Evolutionary conservation across 2,329 filamentous ascomycete species (phyloP).

Genomic region (Orbilia javanica): DNA sequence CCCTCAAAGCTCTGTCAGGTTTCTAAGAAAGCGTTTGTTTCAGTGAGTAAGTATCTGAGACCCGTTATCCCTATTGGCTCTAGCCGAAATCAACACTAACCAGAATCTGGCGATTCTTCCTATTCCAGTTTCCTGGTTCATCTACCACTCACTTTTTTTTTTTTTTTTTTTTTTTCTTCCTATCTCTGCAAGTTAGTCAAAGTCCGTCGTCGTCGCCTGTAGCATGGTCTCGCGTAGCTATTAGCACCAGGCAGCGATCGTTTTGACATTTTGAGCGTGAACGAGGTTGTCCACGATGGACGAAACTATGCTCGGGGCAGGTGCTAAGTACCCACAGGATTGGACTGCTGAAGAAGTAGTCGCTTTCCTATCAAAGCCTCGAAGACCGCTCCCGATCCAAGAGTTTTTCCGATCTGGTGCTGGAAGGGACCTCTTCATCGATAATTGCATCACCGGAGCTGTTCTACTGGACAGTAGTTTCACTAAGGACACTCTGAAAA

Average conservation of each 20-base stretch:
- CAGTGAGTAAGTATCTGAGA: slow-evolving; percentile 6
- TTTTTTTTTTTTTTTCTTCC: background rate
- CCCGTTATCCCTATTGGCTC: slow-evolving; percentile 9
- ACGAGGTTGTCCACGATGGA: background rate
- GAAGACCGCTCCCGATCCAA: background rate
- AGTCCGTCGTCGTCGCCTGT: background rate
- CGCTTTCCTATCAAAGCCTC: slow-evolving; percentile 1
- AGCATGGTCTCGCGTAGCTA: background rate
- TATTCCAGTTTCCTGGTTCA: background rate
- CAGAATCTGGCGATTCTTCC: background rate
- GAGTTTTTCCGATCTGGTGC: slow-evolving; percentile 4
- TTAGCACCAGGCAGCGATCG: background rate
- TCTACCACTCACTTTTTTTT: background rate
- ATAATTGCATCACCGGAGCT: slow-evolving; percentile 34
- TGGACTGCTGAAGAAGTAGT: slow-evolving; percentile 41
- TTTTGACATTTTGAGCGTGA: background rate
- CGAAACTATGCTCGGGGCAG: background rate
- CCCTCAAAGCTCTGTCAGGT: background rate
- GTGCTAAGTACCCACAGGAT: slow-evolving; percentile 35
- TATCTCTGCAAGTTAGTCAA: too few species aligned
- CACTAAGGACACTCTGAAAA: slow-evolving; percentile 2
- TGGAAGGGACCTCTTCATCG: slow-evolving; percentile 6
- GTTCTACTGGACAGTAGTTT: slow-evolving; percentile 16
- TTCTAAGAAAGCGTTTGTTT: background rate
- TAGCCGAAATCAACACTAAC: background rate